These are phyloP conservation scores for Entonaema liquescens DNA, from an alignment of 495 filamentous ascomycete genomes.

Conservation along the genomic window DNA sequence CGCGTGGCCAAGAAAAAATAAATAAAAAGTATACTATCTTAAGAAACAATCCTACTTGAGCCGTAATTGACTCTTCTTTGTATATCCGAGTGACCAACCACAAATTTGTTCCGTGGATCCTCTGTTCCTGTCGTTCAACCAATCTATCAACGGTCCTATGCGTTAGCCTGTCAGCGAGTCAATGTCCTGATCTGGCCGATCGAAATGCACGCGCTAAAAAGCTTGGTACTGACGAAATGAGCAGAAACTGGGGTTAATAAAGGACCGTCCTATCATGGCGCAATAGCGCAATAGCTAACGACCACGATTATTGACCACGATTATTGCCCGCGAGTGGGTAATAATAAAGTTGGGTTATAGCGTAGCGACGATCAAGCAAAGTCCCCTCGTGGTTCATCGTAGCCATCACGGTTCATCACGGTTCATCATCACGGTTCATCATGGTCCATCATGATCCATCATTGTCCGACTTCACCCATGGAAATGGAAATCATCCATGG, in stretches of 20 bases:
- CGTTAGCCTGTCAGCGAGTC: not conserved
- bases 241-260: conserved; percentile 24
- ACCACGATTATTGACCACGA: conserved; percentile 12
- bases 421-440: no score
- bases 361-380: conserved; percentile 20
- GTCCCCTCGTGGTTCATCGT: no score
- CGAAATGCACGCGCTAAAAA: conserved; percentile 27
- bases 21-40: not conserved
- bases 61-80: not conserved
- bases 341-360: conserved; percentile 13
- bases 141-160: not conserved
- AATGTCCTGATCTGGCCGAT: conserved; percentile 33
- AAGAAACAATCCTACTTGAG: not conserved
- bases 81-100: not conserved
- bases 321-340: conserved; percentile 24
- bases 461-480: conserved; percentile 14
- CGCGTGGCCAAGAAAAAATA: not conserved
- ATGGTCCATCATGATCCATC: conserved; percentile 3
- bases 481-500: conserved; percentile 32
- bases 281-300: conserved; percentile 24
- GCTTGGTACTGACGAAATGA: conserved; percentile 35
- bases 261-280: conserved; percentile 23
- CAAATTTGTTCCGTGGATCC: not conserved
- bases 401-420: no score
- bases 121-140: not conserved